Evolutionary conservation across 2,329 filamentous ascomycete species (phyloP), one percentile per base, ranked within the genome.

Genomic region (Calycina marina): DNA sequence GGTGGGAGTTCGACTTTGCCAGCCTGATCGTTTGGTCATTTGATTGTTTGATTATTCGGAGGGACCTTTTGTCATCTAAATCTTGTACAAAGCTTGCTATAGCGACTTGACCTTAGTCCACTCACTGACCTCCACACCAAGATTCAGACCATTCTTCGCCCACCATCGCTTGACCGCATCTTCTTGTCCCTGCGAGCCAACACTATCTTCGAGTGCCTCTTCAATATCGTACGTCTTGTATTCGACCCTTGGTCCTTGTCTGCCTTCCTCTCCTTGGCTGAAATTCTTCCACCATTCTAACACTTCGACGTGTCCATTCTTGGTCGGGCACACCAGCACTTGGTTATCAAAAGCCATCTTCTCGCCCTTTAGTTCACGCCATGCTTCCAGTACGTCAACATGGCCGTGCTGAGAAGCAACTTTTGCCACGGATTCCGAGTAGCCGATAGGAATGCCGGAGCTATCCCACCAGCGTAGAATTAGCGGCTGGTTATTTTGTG

Each of bases 191-290:
- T 48, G 46, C 32, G 41, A 47, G 6, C 69, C 70, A 30, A 88
- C 70, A 14, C 83, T 82, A 52, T 93, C 86, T 53, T 94, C 86
- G 24, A 94, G 65, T 1, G 86, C 86, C 57, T 94, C 88, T 53
- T 94, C 86, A 39, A 96, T 90, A 54, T 93, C 85, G 54, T 85
- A 93, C 1, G 84, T 93, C 54, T 88, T 86, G 56, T 93, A 94
- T 55, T 93, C 84, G 15, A 94, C 85, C 32, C 71, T 68, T 44
- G 86, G 65, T 0, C 75, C 72, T 20, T 58, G 62, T 15, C 47
- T 36, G 18, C 63, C 57, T 11, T 66, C 67, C 25, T 62, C 39
- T 63, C 70, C 25, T 25, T 61, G 66, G 61, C 30, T 69, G 63
- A 32, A 67, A 59, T 5, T 66, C 49, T 81, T 79, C 86, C 88